Conservation (phyloP, 2,329 filamentous ascomycete genomes). For the Epichloe scottii region DNA sequence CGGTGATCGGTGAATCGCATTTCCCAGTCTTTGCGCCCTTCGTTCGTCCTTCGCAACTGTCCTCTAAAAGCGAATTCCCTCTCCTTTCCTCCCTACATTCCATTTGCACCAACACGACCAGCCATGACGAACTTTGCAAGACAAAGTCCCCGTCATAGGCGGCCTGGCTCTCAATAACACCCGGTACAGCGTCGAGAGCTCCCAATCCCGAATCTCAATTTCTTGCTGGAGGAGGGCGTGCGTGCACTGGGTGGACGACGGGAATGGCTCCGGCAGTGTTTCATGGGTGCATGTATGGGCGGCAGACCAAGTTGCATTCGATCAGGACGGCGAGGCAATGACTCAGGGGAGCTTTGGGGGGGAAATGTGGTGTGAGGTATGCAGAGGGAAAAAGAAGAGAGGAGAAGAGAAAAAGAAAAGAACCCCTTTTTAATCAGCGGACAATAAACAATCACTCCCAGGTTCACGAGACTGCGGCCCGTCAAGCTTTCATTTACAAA, state of each 20-base stretch:
- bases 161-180: neutral
- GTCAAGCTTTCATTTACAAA: neutral
- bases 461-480: neutral
- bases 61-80: too few species aligned
- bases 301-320: neutral
- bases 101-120: neutral
- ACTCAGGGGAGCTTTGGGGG: neutral
- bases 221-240: neutral
- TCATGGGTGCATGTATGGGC: neutral
- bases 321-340: neutral
- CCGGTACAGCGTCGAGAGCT: neutral
- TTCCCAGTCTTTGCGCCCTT: too few species aligned
- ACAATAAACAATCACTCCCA: neutral
- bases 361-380: too few species aligned
- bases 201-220: neutral
- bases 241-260: neutral
- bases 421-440: too few species aligned
- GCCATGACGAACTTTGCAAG: neutral
- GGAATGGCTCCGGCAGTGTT: neutral
- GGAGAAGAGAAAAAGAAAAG: neutral
- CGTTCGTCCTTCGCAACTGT: too few species aligned
- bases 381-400: neutral
- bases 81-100: too few species aligned
- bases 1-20: too few species aligned
- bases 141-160: neutral